Conservation (phyloP, 164 flowering plant genomes). For the Buxus sempervirens region DNA sequence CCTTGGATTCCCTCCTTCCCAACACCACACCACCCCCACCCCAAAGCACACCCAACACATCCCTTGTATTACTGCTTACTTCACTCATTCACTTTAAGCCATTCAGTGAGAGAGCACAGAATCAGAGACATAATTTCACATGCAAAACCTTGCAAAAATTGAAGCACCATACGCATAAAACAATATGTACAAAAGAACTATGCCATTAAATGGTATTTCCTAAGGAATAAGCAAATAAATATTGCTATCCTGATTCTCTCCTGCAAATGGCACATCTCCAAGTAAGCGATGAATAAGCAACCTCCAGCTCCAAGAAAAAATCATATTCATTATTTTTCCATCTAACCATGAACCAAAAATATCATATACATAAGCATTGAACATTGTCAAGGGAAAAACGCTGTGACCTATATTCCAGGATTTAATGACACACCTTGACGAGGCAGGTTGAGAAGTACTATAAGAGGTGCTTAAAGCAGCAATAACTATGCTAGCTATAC, state of each 20-base stretch:
- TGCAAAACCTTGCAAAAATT: background rate
- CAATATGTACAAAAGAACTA: background rate
- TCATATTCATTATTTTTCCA: background rate
- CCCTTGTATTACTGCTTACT: background rate
- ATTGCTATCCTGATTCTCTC: background rate
- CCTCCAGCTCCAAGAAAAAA: background rate
- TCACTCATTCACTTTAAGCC: background rate
- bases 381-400: too few species aligned
- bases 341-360: background rate
- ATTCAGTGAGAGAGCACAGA: background rate
- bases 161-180: too few species aligned
- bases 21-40: too few species aligned
- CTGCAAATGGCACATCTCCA: background rate
- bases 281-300: background rate
- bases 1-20: too few species aligned
- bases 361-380: too few species aligned
- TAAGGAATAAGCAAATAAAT: background rate
- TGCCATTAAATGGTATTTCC: background rate
- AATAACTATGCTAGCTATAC: constrained; percentile 57
- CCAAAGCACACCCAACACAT: too few species aligned
- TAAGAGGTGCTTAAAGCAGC: constrained; percentile 62
- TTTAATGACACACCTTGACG: constrained; percentile 40
- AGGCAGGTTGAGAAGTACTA: constrained; percentile 31
- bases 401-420: background rate
- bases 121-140: background rate